Evolutionary conservation across 495 filamentous ascomycete genomes (phyloP), one percentile per base, ranked within the genome.

Genomic region (Niebla homalea): DNA sequence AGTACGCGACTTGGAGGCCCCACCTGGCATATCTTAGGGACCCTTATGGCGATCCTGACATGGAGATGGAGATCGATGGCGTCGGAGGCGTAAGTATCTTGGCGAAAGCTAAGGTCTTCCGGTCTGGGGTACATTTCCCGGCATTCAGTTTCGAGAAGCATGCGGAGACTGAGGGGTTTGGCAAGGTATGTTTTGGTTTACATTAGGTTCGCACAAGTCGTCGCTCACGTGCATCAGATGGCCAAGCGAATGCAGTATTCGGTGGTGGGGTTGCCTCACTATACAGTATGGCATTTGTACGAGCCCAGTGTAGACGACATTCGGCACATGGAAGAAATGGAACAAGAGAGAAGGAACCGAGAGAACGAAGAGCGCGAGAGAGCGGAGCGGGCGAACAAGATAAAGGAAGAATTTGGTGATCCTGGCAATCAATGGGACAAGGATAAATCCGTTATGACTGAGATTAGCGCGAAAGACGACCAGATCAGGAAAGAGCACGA

Each of bases 11-110:
- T 2, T 99, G 92, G 90, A 73, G 93, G 49, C 93, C 93, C 21
- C 93, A 99, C 75, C 74, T 99, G 47, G 93, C 93, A 36, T 99
- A 99, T 62, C 77, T 99, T 2, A 81, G 93, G 15, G 93, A 99
- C 62, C 93, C 93, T 2, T 97, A 94, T 58, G 93, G 93, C 32
- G 90, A 99, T 57, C 89, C 89, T 2, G 93, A 99, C 64, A 94
- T 97, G 82, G 93, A 99, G 64, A 96, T 99, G 92, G 93, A 99
- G 57, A 87, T 99, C 56, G 92, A 99, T 59, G 92, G 92, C 47
- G 88, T 99, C 16, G 92, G 92, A 43, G 92, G 92, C 59, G 92
- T 99, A 52, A 94, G 87, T 67, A 99, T 99, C 60, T 72, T 99
- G 56, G 89, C 92, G 5, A 99, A 97, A 69, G 92, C 92, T 0